Conservation (phyloP, 192 early-diverging fungal species). For the Piromyces finnis region DNA sequence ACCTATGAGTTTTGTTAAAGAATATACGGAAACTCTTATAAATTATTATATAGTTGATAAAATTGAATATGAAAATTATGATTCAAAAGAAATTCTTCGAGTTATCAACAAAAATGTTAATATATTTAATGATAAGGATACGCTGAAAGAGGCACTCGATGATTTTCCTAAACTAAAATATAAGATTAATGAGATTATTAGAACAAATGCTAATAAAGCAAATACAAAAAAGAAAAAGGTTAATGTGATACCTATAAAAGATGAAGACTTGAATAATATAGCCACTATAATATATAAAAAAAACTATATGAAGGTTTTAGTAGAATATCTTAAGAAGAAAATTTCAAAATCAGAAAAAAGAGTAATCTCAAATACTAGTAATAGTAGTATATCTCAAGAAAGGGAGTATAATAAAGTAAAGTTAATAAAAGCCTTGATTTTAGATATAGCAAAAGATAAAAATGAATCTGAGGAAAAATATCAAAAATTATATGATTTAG, state of each 20-base stretch:
- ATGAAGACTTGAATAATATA: background rate
- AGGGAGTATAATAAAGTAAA: background rate
- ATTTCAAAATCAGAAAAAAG: background rate
- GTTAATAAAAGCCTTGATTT: background rate
- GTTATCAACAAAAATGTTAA: background rate
- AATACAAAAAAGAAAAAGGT: background rate
- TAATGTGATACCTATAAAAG: background rate
- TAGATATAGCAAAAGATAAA: background rate
- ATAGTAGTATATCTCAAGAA: background rate
- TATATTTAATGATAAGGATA: background rate
- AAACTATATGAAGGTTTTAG: background rate
- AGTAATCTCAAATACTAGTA: background rate
- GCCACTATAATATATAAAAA: background rate
- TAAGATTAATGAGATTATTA: background rate
- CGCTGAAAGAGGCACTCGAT: background rate
- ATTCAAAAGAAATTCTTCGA: background rate
- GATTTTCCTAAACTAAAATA: background rate
- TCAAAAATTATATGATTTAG: background rate
- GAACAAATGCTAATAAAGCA: background rate
- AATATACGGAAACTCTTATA: background rate
- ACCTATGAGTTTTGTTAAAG: background rate
- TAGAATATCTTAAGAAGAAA: background rate
- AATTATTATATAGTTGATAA: background rate
- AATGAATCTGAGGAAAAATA: background rate
- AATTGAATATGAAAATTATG: background rate